Evolutionary conservation across 768 basidiomycete genomes (phyloP), one percentile per base, ranked within the genome.

Genomic region (Panellus pusillus): DNA sequence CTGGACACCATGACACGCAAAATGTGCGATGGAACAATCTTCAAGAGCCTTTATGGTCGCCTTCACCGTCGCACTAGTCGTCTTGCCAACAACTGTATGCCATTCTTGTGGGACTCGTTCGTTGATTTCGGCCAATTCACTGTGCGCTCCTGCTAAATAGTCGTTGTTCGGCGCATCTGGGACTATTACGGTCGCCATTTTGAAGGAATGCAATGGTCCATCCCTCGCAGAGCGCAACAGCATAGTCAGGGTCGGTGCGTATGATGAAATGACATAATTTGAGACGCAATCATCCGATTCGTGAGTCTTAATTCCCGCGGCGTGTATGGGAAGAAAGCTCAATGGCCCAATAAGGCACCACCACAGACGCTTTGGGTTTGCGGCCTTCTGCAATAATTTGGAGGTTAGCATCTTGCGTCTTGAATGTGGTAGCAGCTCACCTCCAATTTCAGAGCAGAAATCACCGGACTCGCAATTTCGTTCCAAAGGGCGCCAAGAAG

Each of bases 161-260:
- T 15, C 31, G 31, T 35, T 31, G 40, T 13, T 38, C 35, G 46
- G 36, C 31, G 40, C 40, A 42, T 42, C 29, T 35, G 29, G 29
- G 39, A 42, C 48, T 41, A 50, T 50, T 17, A 50, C 48, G 29
- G 48, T 35, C 4, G 48, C 42, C 40, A 50, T 42, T 50, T 50
- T 50, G 28, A 42, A 42, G 18, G 40, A 35, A 15, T 42, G 29
- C 48, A 35, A 20, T 27, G 39, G 29, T 35, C 35, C 29, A 18
- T 35, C 17, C 12, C 3, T 11, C 14, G 48, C 38, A 42, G 40
- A 28, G 19, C 42, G 18, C 29, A 50, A 42, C 18, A 50, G 29
- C 24, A 27, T 32, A 15, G 47, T 49, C 24, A 49, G 47, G 37
- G 47, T 49, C 18, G 47, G 47, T 41, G 48, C 42, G 40, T 50